These are phyloP conservation scores for Eucalyptus guilfoylei DNA, from an alignment of 345 rosid species.

Conservation along the genomic window DNA sequence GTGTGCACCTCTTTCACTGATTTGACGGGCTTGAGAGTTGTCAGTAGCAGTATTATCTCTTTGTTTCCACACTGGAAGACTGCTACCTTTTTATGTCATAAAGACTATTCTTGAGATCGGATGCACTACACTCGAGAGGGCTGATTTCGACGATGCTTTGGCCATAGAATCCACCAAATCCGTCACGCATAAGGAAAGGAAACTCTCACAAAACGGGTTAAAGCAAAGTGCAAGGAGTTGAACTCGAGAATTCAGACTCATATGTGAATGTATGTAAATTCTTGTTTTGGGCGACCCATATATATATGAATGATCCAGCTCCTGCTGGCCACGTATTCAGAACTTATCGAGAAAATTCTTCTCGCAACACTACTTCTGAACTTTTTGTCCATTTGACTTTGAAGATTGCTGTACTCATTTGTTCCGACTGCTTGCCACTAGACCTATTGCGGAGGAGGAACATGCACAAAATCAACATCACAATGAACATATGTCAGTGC, in stretches of 20 bases:
- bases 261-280: no score
- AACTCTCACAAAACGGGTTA: background rate
- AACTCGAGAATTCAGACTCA: background rate
- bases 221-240: background rate
- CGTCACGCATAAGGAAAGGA: background rate
- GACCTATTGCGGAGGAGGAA: constrained; percentile 25
- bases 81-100: background rate
- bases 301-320: no score
- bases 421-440: constrained; percentile 17
- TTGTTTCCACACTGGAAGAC: background rate
- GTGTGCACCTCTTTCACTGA: background rate
- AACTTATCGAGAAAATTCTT: background rate
- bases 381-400: background rate
- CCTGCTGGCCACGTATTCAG: no score
- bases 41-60: background rate
- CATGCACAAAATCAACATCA: constrained; percentile 4
- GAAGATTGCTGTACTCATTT: background rate
- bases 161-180: background rate
- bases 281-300: no score
- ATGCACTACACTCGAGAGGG: background rate
- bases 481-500: constrained; percentile 8
- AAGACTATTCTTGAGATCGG: background rate
- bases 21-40: background rate
- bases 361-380: no score
- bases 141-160: background rate